These are phyloP conservation scores for Rhizopus arrhizus DNA, from an alignment of 371 early-diverging fungal species.

Conservation along the genomic window DNA sequence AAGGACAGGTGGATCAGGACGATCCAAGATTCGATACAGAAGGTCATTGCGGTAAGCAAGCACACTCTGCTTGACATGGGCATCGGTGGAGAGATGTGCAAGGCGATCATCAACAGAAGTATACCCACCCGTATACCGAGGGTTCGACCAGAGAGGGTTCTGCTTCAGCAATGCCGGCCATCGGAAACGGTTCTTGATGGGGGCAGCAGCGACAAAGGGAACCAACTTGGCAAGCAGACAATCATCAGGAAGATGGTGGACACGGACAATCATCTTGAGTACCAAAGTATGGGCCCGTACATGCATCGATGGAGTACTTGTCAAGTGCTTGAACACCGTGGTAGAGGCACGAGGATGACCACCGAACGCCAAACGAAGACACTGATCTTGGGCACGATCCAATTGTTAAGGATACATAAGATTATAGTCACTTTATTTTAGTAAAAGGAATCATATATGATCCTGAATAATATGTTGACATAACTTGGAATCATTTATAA, in stretches of 20 bases:
- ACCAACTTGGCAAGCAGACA: conserved; percentile 1
- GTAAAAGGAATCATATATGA: no score
- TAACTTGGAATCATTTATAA: no score
- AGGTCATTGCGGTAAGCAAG: neutral
- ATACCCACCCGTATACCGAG: no score
- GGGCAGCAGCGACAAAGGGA: neutral
- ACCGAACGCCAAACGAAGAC: conserved; percentile 19
- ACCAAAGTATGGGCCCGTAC: conserved; percentile 4
- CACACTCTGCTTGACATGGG: neutral
- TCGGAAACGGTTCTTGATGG: neutral
- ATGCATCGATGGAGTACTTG: conserved; percentile 14
- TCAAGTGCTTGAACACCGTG: conserved; percentile 21
- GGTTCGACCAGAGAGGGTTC: neutral
- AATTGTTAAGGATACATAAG: no score
- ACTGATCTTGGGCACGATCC: conserved; percentile 6
- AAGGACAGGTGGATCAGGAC: neutral
- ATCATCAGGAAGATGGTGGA: conserved; percentile 7
- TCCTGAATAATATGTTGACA: no score
- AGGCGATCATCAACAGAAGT: no score
- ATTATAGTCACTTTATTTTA: no score
- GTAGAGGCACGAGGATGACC: conserved; percentile 11
- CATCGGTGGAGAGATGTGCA: neutral
- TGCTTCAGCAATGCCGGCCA: neutral
- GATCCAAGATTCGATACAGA: no score
- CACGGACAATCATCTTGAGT: conserved; percentile 9